phyloP scores from a whole-genome alignment of 805 yeast genomes.

The Candida pseudofarinosa region DNA sequence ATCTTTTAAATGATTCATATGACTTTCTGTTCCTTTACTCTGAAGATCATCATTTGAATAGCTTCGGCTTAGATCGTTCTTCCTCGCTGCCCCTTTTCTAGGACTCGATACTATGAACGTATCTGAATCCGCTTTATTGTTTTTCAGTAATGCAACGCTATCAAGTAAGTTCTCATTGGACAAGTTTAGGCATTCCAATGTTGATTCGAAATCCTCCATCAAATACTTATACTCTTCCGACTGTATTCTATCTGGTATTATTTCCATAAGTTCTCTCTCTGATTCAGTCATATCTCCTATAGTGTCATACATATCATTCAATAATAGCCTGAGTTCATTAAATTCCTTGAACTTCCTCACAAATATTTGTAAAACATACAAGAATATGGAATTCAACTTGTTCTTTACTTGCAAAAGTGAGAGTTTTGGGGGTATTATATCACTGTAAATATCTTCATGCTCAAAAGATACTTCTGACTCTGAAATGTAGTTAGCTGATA shows the following conservation, averaged over 20 bases:
- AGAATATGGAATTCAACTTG: conserved; percentile 31
- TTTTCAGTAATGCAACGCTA: conserved; percentile 1
- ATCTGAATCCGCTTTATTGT: conserved; percentile 8
- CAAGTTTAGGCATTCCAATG: conserved; percentile 18
- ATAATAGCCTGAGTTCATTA: conserved; percentile 21
- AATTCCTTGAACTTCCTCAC: conserved; percentile 27
- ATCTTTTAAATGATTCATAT: conserved; percentile 28
- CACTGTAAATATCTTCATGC: conserved; percentile 20
- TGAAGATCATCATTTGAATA: conserved; percentile 3
- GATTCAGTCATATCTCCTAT: conserved; percentile 21
- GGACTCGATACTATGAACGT: conserved; percentile 31
- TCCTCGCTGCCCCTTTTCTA: conserved; percentile 7
- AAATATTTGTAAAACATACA: conserved; percentile 32
- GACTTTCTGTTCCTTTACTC: conserved; percentile 10
- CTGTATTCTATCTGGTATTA: conserved; percentile 27
- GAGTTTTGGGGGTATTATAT: conserved; percentile 18
- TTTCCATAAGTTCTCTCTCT: conserved; percentile 12
- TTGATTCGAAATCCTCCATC: conserved; percentile 27
- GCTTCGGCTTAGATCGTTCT: neutral
- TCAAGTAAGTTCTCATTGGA: conserved; percentile 5
- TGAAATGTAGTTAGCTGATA: conserved; percentile 12
- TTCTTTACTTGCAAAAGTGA: conserved; percentile 29
- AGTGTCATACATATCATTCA: conserved; percentile 25
- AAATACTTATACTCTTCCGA: conserved; percentile 27
- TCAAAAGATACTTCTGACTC: conserved; percentile 17